Base-by-base conservation (phyloP, 2,329 filamentous ascomycete genomes). In the Alternaria alternata region DNA sequence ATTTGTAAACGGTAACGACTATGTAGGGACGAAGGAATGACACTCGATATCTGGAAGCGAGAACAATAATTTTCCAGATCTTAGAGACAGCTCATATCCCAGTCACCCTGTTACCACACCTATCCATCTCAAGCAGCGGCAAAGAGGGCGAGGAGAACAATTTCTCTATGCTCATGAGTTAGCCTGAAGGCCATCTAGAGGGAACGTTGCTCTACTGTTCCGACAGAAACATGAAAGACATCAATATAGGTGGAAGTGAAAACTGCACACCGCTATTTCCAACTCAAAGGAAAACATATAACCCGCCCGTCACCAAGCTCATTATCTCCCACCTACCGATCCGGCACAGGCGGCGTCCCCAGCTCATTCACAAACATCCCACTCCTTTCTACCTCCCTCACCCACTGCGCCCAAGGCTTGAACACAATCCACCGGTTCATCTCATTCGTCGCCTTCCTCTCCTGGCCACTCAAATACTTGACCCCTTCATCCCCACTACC, bases 361-460 rank as follows among this genome's bases (percentile, higher is more conserved):
- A 72, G 36, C 18, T 59, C 73, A 67, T 80, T 80, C 32, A 67
- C 58, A 66, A 79, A 81, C 54, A 72, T 62, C 14, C 59, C 59
- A 51, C 66, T 69, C 24, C 67, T 52, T 52, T 73, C 68, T 18
- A 79, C 76, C 65, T 81, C 79, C 26, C 63, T 67, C 26, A 75
- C 72, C 79, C 79, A 81, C 54, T 79, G 61, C 43, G 62, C 59
- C 79, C 80, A 82, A 28, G 79, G 73, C 67, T 79, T 74, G 26
- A 69, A 74, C 38, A 70, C 66, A 48, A 69, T 69, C 54, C 71
- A 71, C 36, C 64, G 46, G 41, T 74, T 76, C 62, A 72, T 72
- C 22, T 75, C 70, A 72, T 68, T 73, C 7, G 73, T 66, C 65
- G 78, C 79, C 43, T 64, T 72, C 14, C 61, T 59, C 64, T 82